Conservation (phyloP, 2,329 filamentous ascomycete species). For the Pestalotiopsis sp. region DNA sequence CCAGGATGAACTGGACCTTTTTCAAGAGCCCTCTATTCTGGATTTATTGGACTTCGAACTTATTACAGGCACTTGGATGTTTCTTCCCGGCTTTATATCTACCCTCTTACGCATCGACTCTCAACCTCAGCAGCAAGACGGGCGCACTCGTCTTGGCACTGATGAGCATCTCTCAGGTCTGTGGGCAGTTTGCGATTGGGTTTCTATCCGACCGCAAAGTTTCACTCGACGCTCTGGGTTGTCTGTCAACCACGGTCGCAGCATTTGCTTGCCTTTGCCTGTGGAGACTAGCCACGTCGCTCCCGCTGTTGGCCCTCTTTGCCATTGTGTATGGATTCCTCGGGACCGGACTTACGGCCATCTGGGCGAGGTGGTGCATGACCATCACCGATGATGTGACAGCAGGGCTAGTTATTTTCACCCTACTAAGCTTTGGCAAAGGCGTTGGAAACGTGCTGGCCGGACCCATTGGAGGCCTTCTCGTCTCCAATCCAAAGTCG, state of each 20-base stretch:
- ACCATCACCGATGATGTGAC: constrained; percentile 18
- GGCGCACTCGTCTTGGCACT: constrained; percentile 50
- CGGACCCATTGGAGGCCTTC: constrained; percentile 18
- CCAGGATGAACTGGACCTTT: constrained; percentile 37
- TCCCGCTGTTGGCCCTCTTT: constrained; percentile 50
- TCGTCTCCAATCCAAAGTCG: constrained; percentile 18
- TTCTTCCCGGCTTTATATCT: constrained; percentile 56
- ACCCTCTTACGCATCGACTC: constrained; percentile 46
- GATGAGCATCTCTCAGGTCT: constrained; percentile 51
- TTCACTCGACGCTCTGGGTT: constrained; percentile 38
- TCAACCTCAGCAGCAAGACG: constrained; percentile 36
- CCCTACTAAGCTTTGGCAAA: constrained; percentile 19
- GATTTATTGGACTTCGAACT: constrained; percentile 50
- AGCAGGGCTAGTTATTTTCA: constrained; percentile 18
- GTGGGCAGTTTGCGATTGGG: constrained; percentile 53
- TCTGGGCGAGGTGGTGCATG: constrained; percentile 40
- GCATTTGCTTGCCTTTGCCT: constrained; percentile 50
- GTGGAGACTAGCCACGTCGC: constrained; percentile 51
- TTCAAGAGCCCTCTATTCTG: constrained; percentile 50
- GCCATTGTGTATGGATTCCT: constrained; percentile 58
- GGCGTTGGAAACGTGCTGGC: constrained; percentile 22
- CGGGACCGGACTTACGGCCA: constrained; percentile 51
- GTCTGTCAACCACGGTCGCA: constrained; percentile 47
- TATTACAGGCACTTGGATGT: constrained; percentile 55
- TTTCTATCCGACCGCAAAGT: constrained; percentile 49